Conservation (phyloP, 495 filamentous ascomycete species). For the Aspergillus funiculosus region DNA sequence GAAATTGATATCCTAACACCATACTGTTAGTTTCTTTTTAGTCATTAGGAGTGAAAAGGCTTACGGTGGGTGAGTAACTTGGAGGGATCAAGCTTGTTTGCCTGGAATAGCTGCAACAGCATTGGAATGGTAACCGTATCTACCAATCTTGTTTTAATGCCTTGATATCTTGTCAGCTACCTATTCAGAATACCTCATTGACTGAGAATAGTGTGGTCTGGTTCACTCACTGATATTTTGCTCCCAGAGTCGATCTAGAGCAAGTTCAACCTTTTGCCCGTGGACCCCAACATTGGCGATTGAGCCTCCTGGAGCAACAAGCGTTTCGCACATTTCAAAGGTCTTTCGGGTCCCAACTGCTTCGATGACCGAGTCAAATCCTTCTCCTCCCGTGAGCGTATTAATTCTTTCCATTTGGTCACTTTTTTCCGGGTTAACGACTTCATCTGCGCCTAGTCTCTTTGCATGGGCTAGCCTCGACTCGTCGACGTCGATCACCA, state of each 20-base stretch:
- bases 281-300: conserved; percentile 50
- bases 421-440: conserved; percentile 18
- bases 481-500: conserved; percentile 38
- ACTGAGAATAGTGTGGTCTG: background rate
- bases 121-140: conserved; percentile 36
- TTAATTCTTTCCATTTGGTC: conserved; percentile 28
- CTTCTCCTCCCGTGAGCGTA: conserved; percentile 34
- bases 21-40: background rate
- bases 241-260: conserved; percentile 34
- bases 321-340: conserved; percentile 38
- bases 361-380: conserved; percentile 49
- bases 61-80: conserved; percentile 39
- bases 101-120: conserved; percentile 33
- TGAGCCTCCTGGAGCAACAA: conserved; percentile 42
- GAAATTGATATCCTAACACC: conserved; percentile 1
- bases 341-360: conserved; percentile 43
- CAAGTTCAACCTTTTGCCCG: conserved; percentile 33
- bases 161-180: conserved; percentile 11
- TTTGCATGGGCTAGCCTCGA: conserved; percentile 38
- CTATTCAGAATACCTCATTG: too few species aligned
- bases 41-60: background rate
- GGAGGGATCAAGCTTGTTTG: conserved; percentile 30
- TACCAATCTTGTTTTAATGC: conserved; percentile 36
- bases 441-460: conserved; percentile 38
- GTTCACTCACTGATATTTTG: conserved; percentile 37